phyloP scores from a whole-genome alignment of 2,329 filamentous ascomycete species.

The Sporothrix mexicana region DNA sequence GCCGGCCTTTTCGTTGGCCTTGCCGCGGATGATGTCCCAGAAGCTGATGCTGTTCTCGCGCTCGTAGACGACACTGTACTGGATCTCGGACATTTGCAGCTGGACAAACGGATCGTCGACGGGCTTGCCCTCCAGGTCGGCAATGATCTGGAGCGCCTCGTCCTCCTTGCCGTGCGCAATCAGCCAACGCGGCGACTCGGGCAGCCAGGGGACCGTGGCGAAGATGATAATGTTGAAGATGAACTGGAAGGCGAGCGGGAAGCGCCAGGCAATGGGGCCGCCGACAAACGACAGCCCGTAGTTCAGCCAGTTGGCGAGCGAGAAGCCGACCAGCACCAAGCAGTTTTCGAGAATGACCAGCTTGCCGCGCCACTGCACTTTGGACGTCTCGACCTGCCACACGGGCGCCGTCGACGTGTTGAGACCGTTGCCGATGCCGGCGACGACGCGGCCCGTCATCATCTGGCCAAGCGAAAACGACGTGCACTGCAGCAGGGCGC shows the following conservation, averaged over 20 bases:
- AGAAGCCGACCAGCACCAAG: slow-evolving; percentile 62
- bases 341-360: slow-evolving; percentile 66
- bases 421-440: slow-evolving; percentile 51
- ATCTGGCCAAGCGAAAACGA: slow-evolving; percentile 50
- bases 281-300: slow-evolving; percentile 61
- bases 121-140: slow-evolving; percentile 49
- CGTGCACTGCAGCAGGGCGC: slow-evolving; percentile 49
- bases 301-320: slow-evolving; percentile 66
- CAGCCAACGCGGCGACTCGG: slow-evolving; percentile 59
- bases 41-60: slow-evolving; percentile 37
- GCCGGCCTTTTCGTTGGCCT: slow-evolving; percentile 41
- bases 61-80: slow-evolving; percentile 67
- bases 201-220: slow-evolving; percentile 56
- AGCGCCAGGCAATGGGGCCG: slow-evolving; percentile 61
- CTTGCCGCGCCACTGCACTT: slow-evolving; percentile 63
- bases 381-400: slow-evolving; percentile 66
- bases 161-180: slow-evolving; percentile 51
- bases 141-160: slow-evolving; percentile 53
- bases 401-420: slow-evolving; percentile 58
- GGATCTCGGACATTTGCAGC: slow-evolving; percentile 57
- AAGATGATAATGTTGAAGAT: slow-evolving; percentile 65
- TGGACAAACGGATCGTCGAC: slow-evolving; percentile 60
- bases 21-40: slow-evolving; percentile 36
- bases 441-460: slow-evolving; percentile 54
- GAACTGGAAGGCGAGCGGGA: slow-evolving; percentile 66